A percentile compares a stretch with the other conserved stretches of the same genome.
These are phyloP conservation scores for Ogataea wickerhamii DNA, from an alignment of 805 yeast species.

Conservation along the genomic window DNA sequence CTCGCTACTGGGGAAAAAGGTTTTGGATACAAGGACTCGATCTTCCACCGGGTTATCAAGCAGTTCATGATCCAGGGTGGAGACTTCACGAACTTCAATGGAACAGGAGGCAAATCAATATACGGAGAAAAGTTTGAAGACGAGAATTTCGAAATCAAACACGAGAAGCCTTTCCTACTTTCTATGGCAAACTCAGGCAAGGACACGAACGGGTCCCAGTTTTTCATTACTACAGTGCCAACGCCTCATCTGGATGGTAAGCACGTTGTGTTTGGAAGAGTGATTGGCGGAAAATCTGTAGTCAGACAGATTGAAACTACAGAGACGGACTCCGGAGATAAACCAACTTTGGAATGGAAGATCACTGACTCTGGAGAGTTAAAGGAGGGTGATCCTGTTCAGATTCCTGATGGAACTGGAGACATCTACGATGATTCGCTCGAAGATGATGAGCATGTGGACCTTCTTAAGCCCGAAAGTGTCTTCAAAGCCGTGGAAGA, in stretches of 20 bases:
- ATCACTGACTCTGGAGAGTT: slow-evolving; percentile 79
- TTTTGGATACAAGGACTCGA: slow-evolving; percentile 71
- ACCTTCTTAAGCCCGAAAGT: slow-evolving; percentile 54
- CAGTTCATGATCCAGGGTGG: slow-evolving; percentile 95
- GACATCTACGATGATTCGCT: slow-evolving; percentile 75
- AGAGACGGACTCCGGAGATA: slow-evolving; percentile 63
- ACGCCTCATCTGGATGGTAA: slow-evolving; percentile 95
- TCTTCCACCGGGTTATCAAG: slow-evolving; percentile 89
- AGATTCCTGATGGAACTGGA: slow-evolving; percentile 74
- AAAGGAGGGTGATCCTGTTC: slow-evolving; percentile 50
- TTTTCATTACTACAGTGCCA: slow-evolving; percentile 86
- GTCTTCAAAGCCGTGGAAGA: slow-evolving; percentile 63
- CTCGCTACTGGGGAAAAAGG: slow-evolving; percentile 90
- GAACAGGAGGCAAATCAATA: slow-evolving; percentile 80
- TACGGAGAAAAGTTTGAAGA: slow-evolving; percentile 88
- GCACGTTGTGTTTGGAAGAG: slow-evolving; percentile 95
- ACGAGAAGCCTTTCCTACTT: slow-evolving; percentile 80
- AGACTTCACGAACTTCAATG: slow-evolving; percentile 71
- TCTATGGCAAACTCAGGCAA: slow-evolving; percentile 99
- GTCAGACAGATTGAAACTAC: slow-evolving; percentile 74
- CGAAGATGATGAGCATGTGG: slow-evolving; percentile 68
- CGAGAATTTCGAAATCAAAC: slow-evolving; percentile 74
- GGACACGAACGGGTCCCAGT: slow-evolving; percentile 93
- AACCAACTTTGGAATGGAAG: slow-evolving; percentile 66
- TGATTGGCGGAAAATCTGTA: slow-evolving; percentile 74